These are phyloP conservation scores for Paxillus rubicundulus DNA, from an alignment of 768 basidiomycete genomes.

Conservation along the genomic window DNA sequence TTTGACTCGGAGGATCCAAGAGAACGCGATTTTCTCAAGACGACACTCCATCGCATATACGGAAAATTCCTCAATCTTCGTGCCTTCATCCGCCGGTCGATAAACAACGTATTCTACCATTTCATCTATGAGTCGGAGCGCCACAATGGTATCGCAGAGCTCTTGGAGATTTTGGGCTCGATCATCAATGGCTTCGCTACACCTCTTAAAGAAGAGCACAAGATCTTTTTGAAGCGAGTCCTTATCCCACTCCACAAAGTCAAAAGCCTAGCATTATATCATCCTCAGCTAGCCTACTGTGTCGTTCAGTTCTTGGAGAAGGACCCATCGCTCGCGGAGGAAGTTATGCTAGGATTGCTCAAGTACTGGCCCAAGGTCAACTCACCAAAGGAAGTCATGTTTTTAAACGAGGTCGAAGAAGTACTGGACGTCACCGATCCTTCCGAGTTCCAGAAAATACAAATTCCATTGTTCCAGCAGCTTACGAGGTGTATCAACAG, in stretches of 20 bases:
- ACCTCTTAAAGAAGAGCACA: conserved; percentile 98
- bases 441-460: conserved; percentile 93
- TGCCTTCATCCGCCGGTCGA: conserved; percentile 97
- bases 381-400: conserved; percentile 99
- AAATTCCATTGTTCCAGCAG: conserved; percentile 89
- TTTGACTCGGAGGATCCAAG: conserved; percentile 99
- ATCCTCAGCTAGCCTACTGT: conserved; percentile 99
- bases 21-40: conserved; percentile 99
- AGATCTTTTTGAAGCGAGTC: conserved; percentile 91
- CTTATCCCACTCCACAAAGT: conserved; percentile 97
- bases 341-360: conserved; percentile 94
- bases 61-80: conserved; percentile 99
- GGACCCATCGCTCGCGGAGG: conserved; percentile 87
- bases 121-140: conserved; percentile 99
- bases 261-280: conserved; percentile 95
- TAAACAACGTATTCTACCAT: conserved; percentile 99
- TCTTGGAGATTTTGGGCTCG: conserved; percentile 95
- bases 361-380: conserved; percentile 99
- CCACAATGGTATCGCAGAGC: conserved; percentile 98
- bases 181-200: conserved; percentile 99
- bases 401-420: conserved; percentile 98
- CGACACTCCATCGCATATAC: conserved; percentile 97
- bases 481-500: conserved; percentile 96
- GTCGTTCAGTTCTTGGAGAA: conserved; percentile 99
- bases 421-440: conserved; percentile 98